Evolutionary conservation across 192 early-diverging fungal genomes (phyloP), one percentile per base, ranked within the genome.

Genomic region (Linnemannia elongata): DNA sequence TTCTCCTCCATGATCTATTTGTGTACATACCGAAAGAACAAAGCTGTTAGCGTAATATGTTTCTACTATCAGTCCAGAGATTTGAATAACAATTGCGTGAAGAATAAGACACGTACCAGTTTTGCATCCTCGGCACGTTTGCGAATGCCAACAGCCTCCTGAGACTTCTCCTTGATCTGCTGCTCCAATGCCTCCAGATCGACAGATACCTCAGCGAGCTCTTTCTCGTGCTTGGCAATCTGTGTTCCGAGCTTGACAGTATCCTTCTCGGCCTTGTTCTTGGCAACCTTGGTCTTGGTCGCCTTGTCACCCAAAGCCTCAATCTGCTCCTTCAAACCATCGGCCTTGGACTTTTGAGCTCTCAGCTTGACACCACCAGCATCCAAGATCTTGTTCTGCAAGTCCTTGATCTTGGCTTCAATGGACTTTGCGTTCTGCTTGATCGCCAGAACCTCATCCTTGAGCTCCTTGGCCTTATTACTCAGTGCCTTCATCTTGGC

Each of bases 311-410:
- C 92, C 6, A 93, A 78, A 0, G 88, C 87, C 68, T 93, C 94
- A 73, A 99, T 96, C 72, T 95, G 94, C 60, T 97, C 94, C 36
- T 90, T 88, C 57, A 99, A 82, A 22, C 94, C 93, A 72, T 98
- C 96, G 15, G 97, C 96, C 36, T 93, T 95, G 57, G 94, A 92
- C 72, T 96, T 96, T 88, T 99, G 98, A 6, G 93, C 87, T 66
- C 98, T 92, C 42, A 99, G 88, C 83, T 94, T 92, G 70, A 96
- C 94, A 55, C 97, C 98, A 76, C 98, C 98, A 45, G 93, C 95
- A 81, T 98, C 93, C 87, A 99, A 89, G 76, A 99, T 98, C 77
- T 97, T 93, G 52, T 97, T 94, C 73, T 99, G 97, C 30, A 99
- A 89, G 44, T 89, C 87, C 55, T 92, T 91, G 77, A 99, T 98